Base-by-base conservation (phyloP, 2,329 filamentous ascomycete genomes). In the Xylariales sp. region DNA sequence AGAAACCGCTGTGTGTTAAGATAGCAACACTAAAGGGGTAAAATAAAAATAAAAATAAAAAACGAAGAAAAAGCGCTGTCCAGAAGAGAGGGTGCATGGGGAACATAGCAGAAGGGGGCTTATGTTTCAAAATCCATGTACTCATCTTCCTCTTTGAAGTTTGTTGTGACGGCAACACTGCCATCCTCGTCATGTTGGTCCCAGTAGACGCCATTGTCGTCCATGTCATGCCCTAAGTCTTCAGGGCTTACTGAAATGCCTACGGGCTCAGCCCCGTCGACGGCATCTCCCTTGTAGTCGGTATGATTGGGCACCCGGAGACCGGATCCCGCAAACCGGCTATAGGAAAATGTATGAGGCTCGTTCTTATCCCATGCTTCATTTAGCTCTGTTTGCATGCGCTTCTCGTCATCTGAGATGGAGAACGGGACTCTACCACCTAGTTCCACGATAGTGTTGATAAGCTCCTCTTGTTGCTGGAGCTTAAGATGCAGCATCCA, bases 141-240 rank as follows among this genome's bases (percentile, higher is more conserved):
- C 81, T 97, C 94, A 74, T 97, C 94, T 81, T 97, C 94, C 79
- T 97, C 94, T 80, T 97, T 97, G 82, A 97, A 93, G 78, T 91
- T 90, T 76, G 93, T 84, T 6, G 84, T 82, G 30, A 84, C 85
- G 52, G 89, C 87, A 63, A 90, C 90, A 76, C 89, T 93, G 68
- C 86, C 90, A 61, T 92, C 91, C 76, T 91, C 92, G 76, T 91
- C 90, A 23, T 23, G 23, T 69, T 87, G 89, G 50, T 90, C 89
- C 83, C 90, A 91, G 76, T 91, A 89, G 65, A 86, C 84, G 56
- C 81, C 87, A 75, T 81, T 75, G 54, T 86, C 85, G 41, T 79
- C 80, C 59, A 87, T 76, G 69, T 88, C 86, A 12, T 81, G 81
- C 28, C 76, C 77, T 45, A 83, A 73, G 32, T 81, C 82, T 55